Evolutionary conservation across 768 basidiomycete genomes (phyloP).

Genomic region (Leccinum truebloodii): DNA sequence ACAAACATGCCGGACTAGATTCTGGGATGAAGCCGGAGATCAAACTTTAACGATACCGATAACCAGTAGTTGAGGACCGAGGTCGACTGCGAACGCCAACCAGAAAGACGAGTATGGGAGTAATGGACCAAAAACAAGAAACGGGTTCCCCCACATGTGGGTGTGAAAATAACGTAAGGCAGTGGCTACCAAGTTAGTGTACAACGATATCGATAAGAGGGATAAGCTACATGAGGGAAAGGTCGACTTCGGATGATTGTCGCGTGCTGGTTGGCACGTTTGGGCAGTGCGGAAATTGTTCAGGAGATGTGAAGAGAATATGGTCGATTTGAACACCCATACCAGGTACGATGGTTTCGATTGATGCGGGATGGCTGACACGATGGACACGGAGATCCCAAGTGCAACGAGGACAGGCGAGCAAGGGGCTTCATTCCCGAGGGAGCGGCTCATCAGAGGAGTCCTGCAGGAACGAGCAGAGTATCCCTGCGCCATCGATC

Average conservation of each 20-base stretch:
- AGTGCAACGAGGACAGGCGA: slow-evolving; percentile 6
- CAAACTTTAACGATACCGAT: background rate
- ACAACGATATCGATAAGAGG: slow-evolving; percentile 8
- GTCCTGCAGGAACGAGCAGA: background rate
- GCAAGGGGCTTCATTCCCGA: slow-evolving; percentile 18
- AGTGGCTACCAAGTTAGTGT: background rate
- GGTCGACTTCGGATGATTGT: slow-evolving; percentile 9
- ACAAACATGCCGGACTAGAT: background rate
- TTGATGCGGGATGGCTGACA: slow-evolving; percentile 7
- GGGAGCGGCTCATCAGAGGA: background rate
- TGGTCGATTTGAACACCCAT: background rate
- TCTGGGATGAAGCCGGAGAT: background rate
- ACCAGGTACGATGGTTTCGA: background rate
- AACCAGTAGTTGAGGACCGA: background rate
- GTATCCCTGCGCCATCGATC: background rate
- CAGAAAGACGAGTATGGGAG: slow-evolving; percentile 1
- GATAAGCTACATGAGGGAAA: background rate
- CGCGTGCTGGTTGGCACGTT: slow-evolving; percentile 3
- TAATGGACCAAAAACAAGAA: background rate
- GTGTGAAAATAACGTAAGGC: slow-evolving; percentile 20
- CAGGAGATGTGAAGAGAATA: background rate
- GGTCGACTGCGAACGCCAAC: background rate
- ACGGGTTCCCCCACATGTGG: slow-evolving; percentile 8
- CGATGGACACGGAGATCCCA: slow-evolving; percentile 13
- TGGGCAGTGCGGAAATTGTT: slow-evolving; percentile 16